Evolutionary conservation across 768 basidiomycete species (phyloP), one percentile per base, ranked within the genome.

Genomic region (Tricholoma sp.): DNA sequence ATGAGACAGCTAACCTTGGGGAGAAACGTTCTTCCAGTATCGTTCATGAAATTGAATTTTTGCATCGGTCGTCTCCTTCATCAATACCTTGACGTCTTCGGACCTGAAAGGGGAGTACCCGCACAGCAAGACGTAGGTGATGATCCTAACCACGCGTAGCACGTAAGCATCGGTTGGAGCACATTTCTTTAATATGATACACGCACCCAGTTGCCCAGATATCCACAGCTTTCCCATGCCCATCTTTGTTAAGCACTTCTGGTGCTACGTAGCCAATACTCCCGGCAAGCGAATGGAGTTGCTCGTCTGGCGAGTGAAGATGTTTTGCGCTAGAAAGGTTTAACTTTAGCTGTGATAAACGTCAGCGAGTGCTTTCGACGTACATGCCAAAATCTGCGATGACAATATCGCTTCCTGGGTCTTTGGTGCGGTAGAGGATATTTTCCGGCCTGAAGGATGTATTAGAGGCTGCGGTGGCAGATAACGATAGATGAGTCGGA

Each of bases 371-470:
- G 20, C 39, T 52, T 17, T 20, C 15, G 29, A 72, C 86, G 15
- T 62, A 93, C 91, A 99, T 98, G 61, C 97, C 97, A 66, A 99
- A 99, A 71, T 98, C 97, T 6, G 85, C 95, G 42, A 98, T 94
- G 55, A 99, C 95, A 50, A 98, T 80, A 60, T 89, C 89, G n/a
- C 90, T 91, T 15, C 88, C 77, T 9, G 77, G 67, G 2, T 83
- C 88, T 61, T 77, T 84, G 4, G 89, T 91, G 39, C 91, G 84
- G 68, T 93, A 98, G 3, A 99, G 78, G 57, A 99, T 95, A 67
- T 98, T 98, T 72, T 99, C 97, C 0, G 97, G 97, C 69, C 89
- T 93, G 59, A 6, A 34, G 50, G 13, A 11, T 24, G 24, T 1
- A 37, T 17, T 39, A 51, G 20, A 58, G 55, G 50, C 36, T 50